Evolutionary conservation across 2,329 filamentous ascomycete genomes (phyloP), one percentile per base, ranked within the genome.

Genomic region (Monascus ruber): DNA sequence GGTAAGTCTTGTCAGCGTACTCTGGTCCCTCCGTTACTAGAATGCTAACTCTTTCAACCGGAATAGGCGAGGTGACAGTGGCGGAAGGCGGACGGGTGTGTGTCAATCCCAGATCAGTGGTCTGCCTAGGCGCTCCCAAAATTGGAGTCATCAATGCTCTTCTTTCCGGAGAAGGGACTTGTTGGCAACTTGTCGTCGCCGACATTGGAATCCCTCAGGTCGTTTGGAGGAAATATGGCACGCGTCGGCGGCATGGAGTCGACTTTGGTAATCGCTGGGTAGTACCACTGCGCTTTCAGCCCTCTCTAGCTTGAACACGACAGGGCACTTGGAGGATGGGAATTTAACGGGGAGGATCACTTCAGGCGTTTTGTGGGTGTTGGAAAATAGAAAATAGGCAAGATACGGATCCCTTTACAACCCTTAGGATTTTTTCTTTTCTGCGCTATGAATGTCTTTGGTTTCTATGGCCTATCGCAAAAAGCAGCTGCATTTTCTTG

Each of bases 181-280:
- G 53, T 4, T 94, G 88, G 87, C 77, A 81, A 38, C 67, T 96
- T 1, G 85, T 79, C 55, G 76, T 96, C 8, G 86, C 81, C 2
- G 91, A 98, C 58, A 81, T 95, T 47, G 89, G 91, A 0, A 76
- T 95, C 9, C 80, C 79, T 2, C 80, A 85, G 42, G 76, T 83
- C 4, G 85, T 87, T 3, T 93, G 88, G 83, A 82, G 81, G 55
- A 86, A 86, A 58, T 83, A 84, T 1, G 84, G 85, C 2, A 85
- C 84, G 4, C 81, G 83, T 56, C 77, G 86, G 37, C 77, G 87
- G 17, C 80, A 85, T 47, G 87, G 87, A 0, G 81, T 95, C 40
- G 86, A 88, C 52, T 96, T 95, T 69, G 86, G 85, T 24, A 79
- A 80, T 43, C 77, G 80, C 47, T 96, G 89, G 89, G 79, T 91